These are phyloP conservation scores for Aureobasidium namibiae DNA, from an alignment of 2,329 filamentous ascomycete genomes.

Conservation along the genomic window DNA sequence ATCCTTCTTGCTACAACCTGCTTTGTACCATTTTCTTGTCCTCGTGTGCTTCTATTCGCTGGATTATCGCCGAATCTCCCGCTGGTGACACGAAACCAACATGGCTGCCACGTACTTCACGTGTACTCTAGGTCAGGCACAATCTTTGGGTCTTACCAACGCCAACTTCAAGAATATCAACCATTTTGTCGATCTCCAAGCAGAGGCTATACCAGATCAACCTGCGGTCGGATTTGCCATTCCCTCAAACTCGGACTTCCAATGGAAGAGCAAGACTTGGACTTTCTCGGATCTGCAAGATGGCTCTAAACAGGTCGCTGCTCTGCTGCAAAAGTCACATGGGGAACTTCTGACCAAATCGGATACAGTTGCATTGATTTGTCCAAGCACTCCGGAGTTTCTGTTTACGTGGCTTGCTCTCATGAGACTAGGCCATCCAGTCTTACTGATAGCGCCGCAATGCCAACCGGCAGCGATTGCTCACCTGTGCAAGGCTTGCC, in stretches of 20 bases:
- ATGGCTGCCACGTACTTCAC: constrained; percentile 46
- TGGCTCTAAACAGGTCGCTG: constrained; percentile 31
- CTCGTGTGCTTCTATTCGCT: neutral
- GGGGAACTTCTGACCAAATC: constrained; percentile 13
- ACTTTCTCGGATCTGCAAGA: constrained; percentile 26
- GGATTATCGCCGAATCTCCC: neutral
- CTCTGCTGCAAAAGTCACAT: constrained; percentile 21
- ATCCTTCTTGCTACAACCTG: neutral
- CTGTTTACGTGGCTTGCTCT: constrained; percentile 53
- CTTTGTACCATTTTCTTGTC: neutral
- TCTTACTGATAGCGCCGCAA: constrained; percentile 49
- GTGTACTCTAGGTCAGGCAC: constrained; percentile 52
- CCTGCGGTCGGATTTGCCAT: constrained; percentile 46
- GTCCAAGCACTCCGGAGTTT: constrained; percentile 49
- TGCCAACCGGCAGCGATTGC: constrained; percentile 40
- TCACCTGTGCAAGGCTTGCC: constrained; percentile 44
- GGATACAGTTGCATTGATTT: constrained; percentile 45
- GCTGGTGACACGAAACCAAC: neutral
- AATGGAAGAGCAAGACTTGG: constrained; percentile 24
- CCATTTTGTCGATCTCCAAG: constrained; percentile 44
- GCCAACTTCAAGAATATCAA: constrained; percentile 39
- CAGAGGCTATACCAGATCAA: constrained; percentile 27
- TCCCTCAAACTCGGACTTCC: constrained; percentile 17
- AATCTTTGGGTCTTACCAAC: constrained; percentile 25
- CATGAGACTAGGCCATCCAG: constrained; percentile 46